Base-by-base conservation (phyloP, 2,329 filamentous ascomycete genomes). In the Cladophialophora yegresii region DNA sequence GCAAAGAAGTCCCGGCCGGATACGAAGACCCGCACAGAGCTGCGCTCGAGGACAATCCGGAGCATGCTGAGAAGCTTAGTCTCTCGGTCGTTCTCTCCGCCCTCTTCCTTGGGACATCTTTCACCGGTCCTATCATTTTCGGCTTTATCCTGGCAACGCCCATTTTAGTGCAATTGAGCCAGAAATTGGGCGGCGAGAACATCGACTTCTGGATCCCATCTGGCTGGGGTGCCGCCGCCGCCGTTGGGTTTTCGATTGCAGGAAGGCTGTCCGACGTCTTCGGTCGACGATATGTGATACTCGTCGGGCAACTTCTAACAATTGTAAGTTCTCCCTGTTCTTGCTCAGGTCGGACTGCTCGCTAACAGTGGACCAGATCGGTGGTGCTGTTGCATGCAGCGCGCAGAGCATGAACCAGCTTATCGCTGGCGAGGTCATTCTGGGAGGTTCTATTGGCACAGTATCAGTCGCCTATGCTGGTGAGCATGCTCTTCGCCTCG, bases 21-120 rank as follows among this genome's bases (percentile, higher is more conserved):
- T 67, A 67, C 58, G 58, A 67, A 54, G 65, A 67, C 54, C 61
- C 65, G 33, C 65, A 67, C 50, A 67, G 64, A 55, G 65, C 65
- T 47, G 65, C 65, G 5, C 65, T 67, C 49, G 65, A 67, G 33
- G 65, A 67, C 54, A 67, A 64, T 54, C 65, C 65, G 1, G 61
- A 67, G 54, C 61, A 56, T 22, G 61, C 50, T 23, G 65, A 67
- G 22, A 64, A 55, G 58, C 61, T 67, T 28, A 67, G 65, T 58
- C 58, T 64, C 22, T 64, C 65, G 3, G 65, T 67, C 23, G 56
- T 64, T 33, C 62, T 67, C 30, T 67, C 65, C 16, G 65, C 65
- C 36, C 58, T 67, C n/a, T 67, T 67, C 58, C 55, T 67, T 22
- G 65, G 65, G 16, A 67, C 65, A 1, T 67, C 65, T 54, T 67